A percentile compares a stretch with the other conserved stretches of the same genome.
phyloP scores from a whole-genome alignment of 352 stramenopile genomes.

The Thalassiosira exigua region DNA sequence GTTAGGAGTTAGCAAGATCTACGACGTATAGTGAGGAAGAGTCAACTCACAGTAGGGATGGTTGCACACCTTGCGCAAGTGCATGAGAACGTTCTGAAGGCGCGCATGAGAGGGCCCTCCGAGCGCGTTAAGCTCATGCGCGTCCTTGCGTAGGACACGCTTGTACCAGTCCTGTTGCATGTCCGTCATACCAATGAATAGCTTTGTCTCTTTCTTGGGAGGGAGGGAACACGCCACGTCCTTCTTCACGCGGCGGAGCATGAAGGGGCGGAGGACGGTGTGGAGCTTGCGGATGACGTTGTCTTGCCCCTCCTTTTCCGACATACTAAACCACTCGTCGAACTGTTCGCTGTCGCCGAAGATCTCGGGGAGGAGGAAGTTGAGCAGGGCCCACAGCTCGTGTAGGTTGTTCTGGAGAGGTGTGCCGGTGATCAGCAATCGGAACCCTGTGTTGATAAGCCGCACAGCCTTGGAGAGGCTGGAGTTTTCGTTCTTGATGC shows the following conservation, averaged over 20 bases:
- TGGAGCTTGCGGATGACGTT: constrained; percentile 89
- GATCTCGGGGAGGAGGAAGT: constrained; percentile 92
- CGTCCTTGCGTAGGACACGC: constrained; percentile 93
- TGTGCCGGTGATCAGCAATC: constrained; percentile 92
- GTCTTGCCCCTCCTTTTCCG: constrained; percentile 91
- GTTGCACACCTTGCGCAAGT: constrained; percentile 98
- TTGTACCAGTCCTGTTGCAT: constrained; percentile 98
- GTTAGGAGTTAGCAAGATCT: neutral
- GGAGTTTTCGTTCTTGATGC: constrained; percentile 92
- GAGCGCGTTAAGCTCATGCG: constrained; percentile 87
- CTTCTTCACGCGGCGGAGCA: constrained; percentile 97
- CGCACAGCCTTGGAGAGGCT: constrained; percentile 79
- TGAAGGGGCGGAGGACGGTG: constrained; percentile 97
- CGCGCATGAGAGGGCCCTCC: constrained; percentile 69
- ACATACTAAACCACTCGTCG: constrained; percentile 93
- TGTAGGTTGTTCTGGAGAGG: constrained; percentile 98
- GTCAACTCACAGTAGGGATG: constrained; percentile 91
- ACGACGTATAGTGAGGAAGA: neutral
- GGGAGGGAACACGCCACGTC: constrained; percentile 97
- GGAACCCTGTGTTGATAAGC: constrained; percentile 83
- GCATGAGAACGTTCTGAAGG: constrained; percentile 98
- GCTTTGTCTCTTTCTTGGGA: constrained; percentile 98
- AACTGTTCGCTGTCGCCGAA: constrained; percentile 96
- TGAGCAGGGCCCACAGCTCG: constrained; percentile 98
- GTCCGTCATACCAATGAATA: constrained; percentile 96